Evolutionary conservation across 441 rosid species (phyloP).

Genomic region (Pelargonium australe): DNA sequence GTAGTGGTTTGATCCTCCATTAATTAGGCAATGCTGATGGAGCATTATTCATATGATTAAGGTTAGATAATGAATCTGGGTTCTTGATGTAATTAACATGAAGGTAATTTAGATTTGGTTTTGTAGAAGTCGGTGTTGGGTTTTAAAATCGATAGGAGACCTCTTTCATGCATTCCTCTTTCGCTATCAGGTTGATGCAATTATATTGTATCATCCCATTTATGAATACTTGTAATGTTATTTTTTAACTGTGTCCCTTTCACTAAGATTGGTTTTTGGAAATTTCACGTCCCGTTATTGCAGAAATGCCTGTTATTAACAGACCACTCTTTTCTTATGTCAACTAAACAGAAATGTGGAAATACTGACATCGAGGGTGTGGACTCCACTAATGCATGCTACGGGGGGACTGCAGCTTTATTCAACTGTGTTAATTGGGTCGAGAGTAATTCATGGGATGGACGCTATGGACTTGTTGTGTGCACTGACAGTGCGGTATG

Average conservation of each 20-base stretch:
- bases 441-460: conserved; percentile 97
- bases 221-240: not conserved
- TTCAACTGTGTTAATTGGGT: conserved; percentile 97
- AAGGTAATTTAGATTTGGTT: not conserved
- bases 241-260: not conserved
- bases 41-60: not conserved
- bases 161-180: not conserved
- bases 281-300: conserved; percentile 1
- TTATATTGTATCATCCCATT: not conserved
- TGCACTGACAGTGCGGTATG: conserved; percentile 98
- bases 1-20: not conserved
- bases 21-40: not conserved
- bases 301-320: conserved; percentile 9
- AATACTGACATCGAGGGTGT: conserved; percentile 98
- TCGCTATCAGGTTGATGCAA: not conserved
- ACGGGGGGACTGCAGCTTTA: conserved; percentile 98
- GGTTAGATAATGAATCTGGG: not conserved
- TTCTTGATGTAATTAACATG: not conserved
- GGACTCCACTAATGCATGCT: conserved; percentile 95
- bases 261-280: not conserved
- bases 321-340: conserved; percentile 14
- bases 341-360: conserved; percentile 65
- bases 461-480: conserved; percentile 92
- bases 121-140: not conserved
- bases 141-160: not conserved